A percentile compares a stretch with the other conserved stretches of the same genome.
These are phyloP conservation scores for Polyporus arcularius DNA, from an alignment of 768 basidiomycete genomes.

Conservation along the genomic window DNA sequence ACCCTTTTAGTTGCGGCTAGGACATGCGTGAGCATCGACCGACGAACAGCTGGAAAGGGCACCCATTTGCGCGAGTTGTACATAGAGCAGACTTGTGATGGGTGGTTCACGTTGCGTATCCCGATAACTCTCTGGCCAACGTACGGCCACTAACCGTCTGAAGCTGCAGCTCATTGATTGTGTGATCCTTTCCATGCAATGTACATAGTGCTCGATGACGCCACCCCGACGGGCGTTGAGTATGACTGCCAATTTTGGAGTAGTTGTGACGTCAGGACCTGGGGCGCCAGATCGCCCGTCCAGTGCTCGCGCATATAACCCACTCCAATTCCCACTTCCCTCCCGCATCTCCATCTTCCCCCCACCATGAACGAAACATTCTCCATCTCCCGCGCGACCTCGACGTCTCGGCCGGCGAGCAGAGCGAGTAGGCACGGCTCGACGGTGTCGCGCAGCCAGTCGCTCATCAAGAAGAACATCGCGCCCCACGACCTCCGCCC, in stretches of 20 bases:
- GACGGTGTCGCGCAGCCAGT: constrained; percentile 76
- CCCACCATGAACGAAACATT: constrained; percentile 38
- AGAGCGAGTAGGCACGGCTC: constrained; percentile 60
- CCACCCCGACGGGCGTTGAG: background rate
- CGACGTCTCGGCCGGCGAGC: constrained; percentile 60
- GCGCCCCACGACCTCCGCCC: constrained; percentile 88
- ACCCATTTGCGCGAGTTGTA: no score
- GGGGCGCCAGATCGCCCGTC: background rate
- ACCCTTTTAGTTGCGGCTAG: no score
- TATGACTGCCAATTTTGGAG: background rate
- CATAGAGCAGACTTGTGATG: no score
- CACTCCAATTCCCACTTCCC: background rate
- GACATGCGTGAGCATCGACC: no score
- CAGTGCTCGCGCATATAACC: background rate
- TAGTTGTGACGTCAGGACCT: background rate
- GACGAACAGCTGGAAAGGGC: no score
- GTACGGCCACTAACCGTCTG: no score
- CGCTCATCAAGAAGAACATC: constrained; percentile 93
- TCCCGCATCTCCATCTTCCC: background rate
- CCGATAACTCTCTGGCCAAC: no score
- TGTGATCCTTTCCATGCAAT: background rate
- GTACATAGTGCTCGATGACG: background rate
- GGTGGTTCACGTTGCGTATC: no score
- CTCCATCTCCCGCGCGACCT: constrained; percentile 69
- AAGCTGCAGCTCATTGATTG: no score